Conservation (phyloP, 139 green algal genomes). For the Closterium sp. region DNA sequence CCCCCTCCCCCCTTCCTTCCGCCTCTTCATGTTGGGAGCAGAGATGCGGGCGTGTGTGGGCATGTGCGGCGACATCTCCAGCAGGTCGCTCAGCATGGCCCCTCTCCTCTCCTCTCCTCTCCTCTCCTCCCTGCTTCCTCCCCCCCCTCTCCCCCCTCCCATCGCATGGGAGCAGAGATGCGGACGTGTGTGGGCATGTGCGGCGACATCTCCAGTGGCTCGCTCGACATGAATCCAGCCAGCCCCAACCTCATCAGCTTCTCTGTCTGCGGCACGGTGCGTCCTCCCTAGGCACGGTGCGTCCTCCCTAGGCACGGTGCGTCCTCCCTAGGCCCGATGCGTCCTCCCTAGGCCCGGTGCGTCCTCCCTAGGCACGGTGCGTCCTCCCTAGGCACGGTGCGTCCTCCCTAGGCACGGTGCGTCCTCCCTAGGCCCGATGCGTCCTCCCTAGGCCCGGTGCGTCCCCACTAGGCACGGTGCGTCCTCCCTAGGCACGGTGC, state of each 20-base stretch:
- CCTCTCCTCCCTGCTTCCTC: too few species aligned
- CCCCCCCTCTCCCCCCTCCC: too few species aligned
- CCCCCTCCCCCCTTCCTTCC: not conserved
- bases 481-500: not conserved
- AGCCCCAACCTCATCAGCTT: not conserved
- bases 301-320: too few species aligned
- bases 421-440: not conserved
- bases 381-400: too few species aligned
- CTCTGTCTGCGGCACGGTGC: not conserved
- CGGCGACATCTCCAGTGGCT: too few species aligned
- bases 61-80: not conserved
- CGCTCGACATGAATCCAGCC: too few species aligned
- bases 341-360: too few species aligned
- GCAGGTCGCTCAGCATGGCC: not conserved
- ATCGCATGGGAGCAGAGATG: too few species aligned
- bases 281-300: not conserved
- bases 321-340: not conserved
- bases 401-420: too few species aligned
- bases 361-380: too few species aligned
- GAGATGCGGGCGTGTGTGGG: not conserved
- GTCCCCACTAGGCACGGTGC: not conserved
- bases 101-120: too few species aligned
- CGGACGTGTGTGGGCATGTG: too few species aligned
- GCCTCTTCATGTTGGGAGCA: not conserved
- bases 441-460: not conserved